A percentile compares a stretch with the other conserved stretches of the same genome.
Evolutionary conservation across 2,329 filamentous ascomycete genomes (phyloP).

Genomic region (Pseudocercospora cruenta): DNA sequence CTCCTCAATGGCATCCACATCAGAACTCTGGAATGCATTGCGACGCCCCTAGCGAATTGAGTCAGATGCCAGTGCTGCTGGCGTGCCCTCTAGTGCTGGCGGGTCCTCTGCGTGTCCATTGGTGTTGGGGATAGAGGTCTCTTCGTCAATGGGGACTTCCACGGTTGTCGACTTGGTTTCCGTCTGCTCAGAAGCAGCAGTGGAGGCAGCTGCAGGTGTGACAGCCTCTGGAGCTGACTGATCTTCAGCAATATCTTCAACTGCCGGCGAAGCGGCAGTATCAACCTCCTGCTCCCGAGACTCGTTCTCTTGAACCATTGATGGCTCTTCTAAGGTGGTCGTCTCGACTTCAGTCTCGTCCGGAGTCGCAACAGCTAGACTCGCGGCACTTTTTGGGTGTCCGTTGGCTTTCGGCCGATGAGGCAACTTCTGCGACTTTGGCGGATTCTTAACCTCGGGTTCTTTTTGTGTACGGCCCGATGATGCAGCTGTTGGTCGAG

Average conservation of each 20-base stretch:
- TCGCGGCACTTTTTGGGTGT: constrained; percentile 15
- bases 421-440: constrained; percentile 25
- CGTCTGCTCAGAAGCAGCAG: not conserved
- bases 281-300: constrained; percentile 5
- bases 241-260: constrained; percentile 1
- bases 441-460: constrained; percentile 45
- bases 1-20: not conserved
- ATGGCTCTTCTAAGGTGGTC: constrained; percentile 16
- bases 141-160: constrained; percentile 3
- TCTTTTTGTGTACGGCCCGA: constrained; percentile 71
- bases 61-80: constrained; percentile 10
- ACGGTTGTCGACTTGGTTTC: not conserved
- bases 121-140: not conserved
- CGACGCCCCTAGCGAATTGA: constrained; percentile 16
- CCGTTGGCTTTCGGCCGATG: constrained; percentile 23
- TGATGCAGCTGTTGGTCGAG: constrained; percentile 72
- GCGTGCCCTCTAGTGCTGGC: constrained; percentile 11
- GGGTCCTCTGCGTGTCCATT: constrained; percentile 16
- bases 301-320: constrained; percentile 14
- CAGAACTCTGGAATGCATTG: constrained; percentile 7
- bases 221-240: not conserved
- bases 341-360: constrained; percentile 1
- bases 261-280: not conserved
- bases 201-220: not conserved
- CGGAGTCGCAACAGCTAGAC: constrained; percentile 9